Conservation (phyloP, 768 basidiomycete species). For the Podaxis sp. region DNA sequence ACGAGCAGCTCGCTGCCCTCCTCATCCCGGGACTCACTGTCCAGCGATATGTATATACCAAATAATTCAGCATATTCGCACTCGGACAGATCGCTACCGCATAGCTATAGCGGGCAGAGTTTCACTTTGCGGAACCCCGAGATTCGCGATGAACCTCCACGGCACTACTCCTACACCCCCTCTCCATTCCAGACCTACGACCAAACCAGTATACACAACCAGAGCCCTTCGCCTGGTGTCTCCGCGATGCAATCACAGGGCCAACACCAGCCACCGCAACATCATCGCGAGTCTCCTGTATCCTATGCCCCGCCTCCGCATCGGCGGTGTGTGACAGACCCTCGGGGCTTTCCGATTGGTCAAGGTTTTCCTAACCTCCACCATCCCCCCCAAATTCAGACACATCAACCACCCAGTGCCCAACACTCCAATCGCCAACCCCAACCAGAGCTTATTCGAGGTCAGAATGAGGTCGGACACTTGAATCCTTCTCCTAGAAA, state of each 20-base stretch:
- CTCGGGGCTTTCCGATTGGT: conserved; percentile 46
- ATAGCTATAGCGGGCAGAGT: conserved; percentile 41
- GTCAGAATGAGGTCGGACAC: conserved; percentile 27
- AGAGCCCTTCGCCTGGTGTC: conserved; percentile 35
- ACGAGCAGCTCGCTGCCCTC: conserved; percentile 32
- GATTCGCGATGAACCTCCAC: conserved; percentile 22
- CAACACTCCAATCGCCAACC: conserved; percentile 26
- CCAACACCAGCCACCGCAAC: conserved; percentile 34
- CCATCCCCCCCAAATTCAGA: conserved; percentile 36
- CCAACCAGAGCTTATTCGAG: conserved; percentile 38
- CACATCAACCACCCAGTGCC: conserved; percentile 20
- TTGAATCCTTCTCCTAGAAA: conserved; percentile 27
- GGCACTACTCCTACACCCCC: conserved; percentile 51
- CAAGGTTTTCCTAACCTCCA: conserved; percentile 47
- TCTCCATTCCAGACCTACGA: conserved; percentile 42
- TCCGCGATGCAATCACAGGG: conserved; percentile 30
- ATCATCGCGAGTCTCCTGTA: conserved; percentile 38
- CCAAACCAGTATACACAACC: conserved; percentile 31
- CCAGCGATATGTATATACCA: conserved; percentile 37
- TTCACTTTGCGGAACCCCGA: conserved; percentile 33
- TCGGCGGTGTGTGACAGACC: conserved; percentile 54
- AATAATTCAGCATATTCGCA: conserved; percentile 40
- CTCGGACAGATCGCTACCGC: conserved; percentile 45
- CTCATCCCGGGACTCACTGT: conserved; percentile 37
- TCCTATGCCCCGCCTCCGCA: conserved; percentile 38